These are phyloP conservation scores for Colletotrichum musae DNA, from an alignment of 2,329 filamentous ascomycete genomes.

Conservation along the genomic window DNA sequence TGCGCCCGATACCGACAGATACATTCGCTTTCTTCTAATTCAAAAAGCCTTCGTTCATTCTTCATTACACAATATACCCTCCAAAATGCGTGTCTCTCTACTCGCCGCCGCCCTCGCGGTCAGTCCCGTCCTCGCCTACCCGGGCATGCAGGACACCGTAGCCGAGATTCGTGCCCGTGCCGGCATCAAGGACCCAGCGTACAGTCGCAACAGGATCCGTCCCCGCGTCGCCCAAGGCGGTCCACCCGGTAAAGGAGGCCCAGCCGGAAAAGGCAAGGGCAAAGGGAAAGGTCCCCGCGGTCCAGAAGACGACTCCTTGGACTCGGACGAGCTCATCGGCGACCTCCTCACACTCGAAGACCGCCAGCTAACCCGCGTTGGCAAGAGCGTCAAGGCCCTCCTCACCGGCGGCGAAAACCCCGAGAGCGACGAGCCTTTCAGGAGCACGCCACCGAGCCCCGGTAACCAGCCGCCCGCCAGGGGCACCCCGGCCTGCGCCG, in stretches of 20 bases:
- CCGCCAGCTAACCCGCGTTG: slow-evolving; percentile 51
- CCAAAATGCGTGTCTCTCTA: slow-evolving; percentile 33
- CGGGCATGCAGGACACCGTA: slow-evolving; percentile 40
- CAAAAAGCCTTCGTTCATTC: slow-evolving; percentile 9
- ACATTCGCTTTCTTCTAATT: slow-evolving; percentile 1
- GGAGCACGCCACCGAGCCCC: slow-evolving; percentile 7
- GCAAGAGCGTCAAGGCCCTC: slow-evolving; percentile 54
- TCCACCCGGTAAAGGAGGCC: too few relatives aligned
- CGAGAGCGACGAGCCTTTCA: slow-evolving; percentile 44
- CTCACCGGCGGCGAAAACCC: slow-evolving; percentile 50
- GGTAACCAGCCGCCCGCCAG: slow-evolving; percentile 39
- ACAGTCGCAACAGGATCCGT: too few relatives aligned
- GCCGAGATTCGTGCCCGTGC: slow-evolving; percentile 42
- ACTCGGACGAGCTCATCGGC: slow-evolving; percentile 49
- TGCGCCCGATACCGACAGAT: not conserved
- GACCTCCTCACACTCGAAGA: slow-evolving; percentile 53
- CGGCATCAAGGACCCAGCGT: not conserved
- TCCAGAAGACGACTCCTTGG: slow-evolving; percentile 21
- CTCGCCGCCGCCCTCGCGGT: slow-evolving; percentile 38
- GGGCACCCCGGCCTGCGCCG: slow-evolving; percentile 48
- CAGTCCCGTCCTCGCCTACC: slow-evolving; percentile 37
- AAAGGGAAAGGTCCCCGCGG: not conserved
- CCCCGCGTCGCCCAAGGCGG: too few relatives aligned
- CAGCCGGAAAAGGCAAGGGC: slow-evolving; percentile 10
- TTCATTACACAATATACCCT: slow-evolving; percentile 44